phyloP scores from a whole-genome alignment of 2,329 filamentous ascomycete genomes.

The Apiospora kogelbergensis region DNA sequence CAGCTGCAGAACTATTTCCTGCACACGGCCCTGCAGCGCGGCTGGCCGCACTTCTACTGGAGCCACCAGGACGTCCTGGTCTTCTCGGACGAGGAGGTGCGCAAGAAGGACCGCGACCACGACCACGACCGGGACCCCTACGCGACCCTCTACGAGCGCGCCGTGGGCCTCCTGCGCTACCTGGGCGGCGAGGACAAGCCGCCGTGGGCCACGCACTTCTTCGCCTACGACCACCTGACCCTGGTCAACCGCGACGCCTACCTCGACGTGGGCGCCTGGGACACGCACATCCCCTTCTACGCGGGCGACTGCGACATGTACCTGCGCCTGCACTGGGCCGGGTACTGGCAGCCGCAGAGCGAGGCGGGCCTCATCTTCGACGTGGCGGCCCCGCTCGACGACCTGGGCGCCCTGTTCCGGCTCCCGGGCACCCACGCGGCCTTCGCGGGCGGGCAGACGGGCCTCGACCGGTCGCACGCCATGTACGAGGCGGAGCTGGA shows the following conservation, averaged over 20 bases:
- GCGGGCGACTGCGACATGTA: constrained; percentile 47
- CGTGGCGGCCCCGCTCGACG: constrained; percentile 41
- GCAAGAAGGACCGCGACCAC: constrained; percentile 35
- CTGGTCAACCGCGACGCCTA: constrained; percentile 46
- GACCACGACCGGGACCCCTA: constrained; percentile 35
- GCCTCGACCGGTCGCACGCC: constrained; percentile 20
- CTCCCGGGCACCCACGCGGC: constrained; percentile 35
- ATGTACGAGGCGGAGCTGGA: constrained; percentile 28
- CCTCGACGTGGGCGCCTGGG: constrained; percentile 45
- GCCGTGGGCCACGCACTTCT: constrained; percentile 49
- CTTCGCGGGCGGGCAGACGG: constrained; percentile 34
- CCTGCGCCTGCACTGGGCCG: constrained; percentile 40
- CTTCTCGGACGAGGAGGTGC: constrained; percentile 40
- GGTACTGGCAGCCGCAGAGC: constrained; percentile 39
- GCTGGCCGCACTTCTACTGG: constrained; percentile 49
- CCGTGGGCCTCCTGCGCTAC: constrained; percentile 31
- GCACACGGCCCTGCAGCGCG: constrained; percentile 37
- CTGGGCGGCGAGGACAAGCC: constrained; percentile 34
- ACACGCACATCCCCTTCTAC: constrained; percentile 49
- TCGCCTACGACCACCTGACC: constrained; percentile 49
- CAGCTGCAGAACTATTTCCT: constrained; percentile 52
- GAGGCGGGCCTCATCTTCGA: constrained; percentile 41
- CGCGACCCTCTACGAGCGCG: constrained; percentile 34
- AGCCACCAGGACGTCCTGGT: constrained; percentile 48
- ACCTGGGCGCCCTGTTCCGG: constrained; percentile 42